Evolutionary conservation across 1,284 basidiomycete genomes (phyloP), one percentile per base, ranked within the genome.

Genomic region (Retiboletus fuscus): DNA sequence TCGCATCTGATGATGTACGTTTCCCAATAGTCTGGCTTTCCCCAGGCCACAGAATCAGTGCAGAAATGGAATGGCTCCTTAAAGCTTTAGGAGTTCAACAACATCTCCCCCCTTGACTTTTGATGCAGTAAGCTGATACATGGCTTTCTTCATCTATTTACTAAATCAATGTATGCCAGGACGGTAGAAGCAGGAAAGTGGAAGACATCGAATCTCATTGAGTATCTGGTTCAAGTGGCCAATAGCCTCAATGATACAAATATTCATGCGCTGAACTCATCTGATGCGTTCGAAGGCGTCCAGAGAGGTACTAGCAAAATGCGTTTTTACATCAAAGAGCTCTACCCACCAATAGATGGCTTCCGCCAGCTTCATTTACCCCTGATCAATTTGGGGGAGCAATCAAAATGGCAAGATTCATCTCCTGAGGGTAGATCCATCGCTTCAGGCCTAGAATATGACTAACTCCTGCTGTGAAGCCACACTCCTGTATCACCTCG

Each of bases 91-190:
- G 95, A 18, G 95, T 98, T 10, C 88, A 95, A 26, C 93, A 91
- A 75, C 95, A 96, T 75, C 95, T 98, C 22, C 95, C 96, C 65
- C 84, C 96, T 2, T 93, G 95, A 78, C 84, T 95, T 12, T 95
- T 95, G 78, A 88, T 90, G 66, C 85, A 93, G 91, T 93, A 69
- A 68, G 61, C 30, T 26, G 2, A 44, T 44, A 24, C 24, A 7
- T 10, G 10, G 1, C 8, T 24, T 24, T 62, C 8, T 66, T 51
- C 1, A 16, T 28, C 26, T 30, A 20, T 4, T 53, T 5, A 10
- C 43, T 71, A 7, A 62, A 26, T 47, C 26, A 3, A 28, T 51
- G 12, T 6, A 34, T 5, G 1, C 22, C n/a, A 95, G 94, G 75
- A 93, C 94, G 91, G 89, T 94, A 71, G 91, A 91, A 79, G 92